Evolutionary conservation across 495 filamentous ascomycete genomes (phyloP), one percentile per base, ranked within the genome.

Genomic region (Cercophora sp.): DNA sequence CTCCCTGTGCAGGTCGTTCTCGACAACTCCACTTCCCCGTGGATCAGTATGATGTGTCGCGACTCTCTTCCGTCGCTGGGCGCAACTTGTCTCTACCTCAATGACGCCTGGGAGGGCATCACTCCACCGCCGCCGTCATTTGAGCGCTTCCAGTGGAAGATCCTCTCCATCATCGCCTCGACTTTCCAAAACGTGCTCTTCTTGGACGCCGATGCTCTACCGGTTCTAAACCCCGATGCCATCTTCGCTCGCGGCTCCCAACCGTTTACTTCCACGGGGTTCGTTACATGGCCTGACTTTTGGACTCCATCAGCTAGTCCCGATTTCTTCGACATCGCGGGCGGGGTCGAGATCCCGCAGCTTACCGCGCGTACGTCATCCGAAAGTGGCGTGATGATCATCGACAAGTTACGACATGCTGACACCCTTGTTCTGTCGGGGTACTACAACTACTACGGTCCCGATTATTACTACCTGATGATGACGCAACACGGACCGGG

Each of bases 401-500:
- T 83, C 15, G 78, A 79, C 16, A 77, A 87, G 54, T 65, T 67
- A 32, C 71, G 73, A 0, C 82, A 87, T 37, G 55, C 61, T 22
- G 59, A 66, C 23, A 75, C 76, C 1, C 64, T 86, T 6, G 64
- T 85, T 2, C 75, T 85, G 0, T 71, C 79, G 0, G 73, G 75
- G 0, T 87, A 86, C 51, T 86, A 87, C 65, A 86, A 85, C 56
- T 75, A 74, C 52, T 79, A 81, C 61, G 81, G 82, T 3, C 77
- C 79, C 2, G 62, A 71, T 0, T 72, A 80, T 54, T 86, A 82
- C 62, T 86, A 83, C 63, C 65, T 70, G 4, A 65, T 86, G 8
- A 65, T 85, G 20, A 73, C 71, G 5, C 82, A 83, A 59, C 78
- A 79, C 5, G 76, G 68, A 0, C 70, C 74, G 1, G 82, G 82